Conservation (phyloP, 192 early-diverging fungal species). For the Backusella circina region DNA sequence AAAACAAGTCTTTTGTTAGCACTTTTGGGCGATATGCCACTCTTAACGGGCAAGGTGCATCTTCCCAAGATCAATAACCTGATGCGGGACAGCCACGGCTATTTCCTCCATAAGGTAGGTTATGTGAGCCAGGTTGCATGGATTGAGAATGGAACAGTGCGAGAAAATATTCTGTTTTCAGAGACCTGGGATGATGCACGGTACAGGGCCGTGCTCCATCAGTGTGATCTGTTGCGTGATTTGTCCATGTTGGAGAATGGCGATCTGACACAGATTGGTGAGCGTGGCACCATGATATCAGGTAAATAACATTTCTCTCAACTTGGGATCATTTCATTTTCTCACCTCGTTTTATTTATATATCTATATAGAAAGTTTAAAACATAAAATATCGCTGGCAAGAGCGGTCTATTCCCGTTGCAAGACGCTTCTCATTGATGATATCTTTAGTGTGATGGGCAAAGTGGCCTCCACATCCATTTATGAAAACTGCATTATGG, state of each 20-base stretch:
- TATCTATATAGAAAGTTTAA: conserved; percentile 48
- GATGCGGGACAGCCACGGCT: conserved; percentile 3
- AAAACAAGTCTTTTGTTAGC: conserved; percentile 51
- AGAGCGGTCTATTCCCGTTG: conserved; percentile 74
- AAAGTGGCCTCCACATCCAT: conserved; percentile 42
- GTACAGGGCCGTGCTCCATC: conserved; percentile 63
- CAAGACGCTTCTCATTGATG: conserved; percentile 75
- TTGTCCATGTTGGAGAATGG: conserved; percentile 58
- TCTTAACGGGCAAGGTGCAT: conserved; percentile 6
- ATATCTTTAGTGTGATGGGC: conserved; percentile 65
- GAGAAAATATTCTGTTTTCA: conserved; percentile 75
- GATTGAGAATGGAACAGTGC: conserved; percentile 58
- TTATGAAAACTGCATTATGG: conserved; percentile 48
- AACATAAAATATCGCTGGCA: conserved; percentile 74
- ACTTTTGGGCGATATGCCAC: conserved; percentile 50
- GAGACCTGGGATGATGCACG: conserved; percentile 43
- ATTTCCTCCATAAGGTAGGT: conserved; percentile 29
- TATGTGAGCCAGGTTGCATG: conserved; percentile 54
- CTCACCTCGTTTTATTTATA: neutral
- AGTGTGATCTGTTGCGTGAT: conserved; percentile 71
- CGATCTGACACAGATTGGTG: conserved; percentile 67
- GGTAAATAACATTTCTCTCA: no score
- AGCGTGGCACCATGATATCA: conserved; percentile 60
- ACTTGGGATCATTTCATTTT: no score
- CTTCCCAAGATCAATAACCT: neutral